Evolutionary conservation across 176 grass and related monocot genomes (phyloP), one percentile per base, ranked within the genome.

Genomic region (Musa itinerans): DNA sequence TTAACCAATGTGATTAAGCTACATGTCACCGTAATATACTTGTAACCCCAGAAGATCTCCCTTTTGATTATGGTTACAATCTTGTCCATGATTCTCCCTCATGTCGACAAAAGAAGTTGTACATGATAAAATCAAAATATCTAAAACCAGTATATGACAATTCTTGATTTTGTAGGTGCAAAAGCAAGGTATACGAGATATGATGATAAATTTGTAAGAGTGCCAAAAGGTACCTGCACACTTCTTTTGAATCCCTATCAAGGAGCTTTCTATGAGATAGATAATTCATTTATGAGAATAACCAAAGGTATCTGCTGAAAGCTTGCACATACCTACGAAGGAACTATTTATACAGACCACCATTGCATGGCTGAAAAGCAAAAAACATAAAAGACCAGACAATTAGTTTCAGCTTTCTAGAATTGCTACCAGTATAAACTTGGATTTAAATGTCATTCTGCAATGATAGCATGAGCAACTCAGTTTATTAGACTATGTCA

Each of bases 31-130:
- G n/a, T 13, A 64, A 10, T 52, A 76, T 88, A 94, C 95, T 72
- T 99, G 90, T 77, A 99, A 87, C 87, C 89, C 76, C 66, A 99
- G 88, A 89, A 99, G 86, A 78, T 99, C 86, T 80, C 86, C 0
- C 78, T 94, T 78, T 94, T 90, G 43, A 91, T 81, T 85, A 94
- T 99, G 73, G 92, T 68, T 20, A 94, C 95, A 77, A 94, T 91
- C 71, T 99, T 94, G 95, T 10, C 90, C 90, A 53, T 88, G 92
- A 71, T 87, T 84, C 69, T 99, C 95, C 95, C 95, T 94, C 78
- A 88, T 93, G 73, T n/a, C 64, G 80, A 76, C 48, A 49, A 2
- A 88, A 58, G 14, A 59, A 27, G 17, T 10, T 43, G 34, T 15
- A 69, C 9, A 13, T 43, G 14, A 29, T 65, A 50, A 52, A 43